Evolutionary conservation across 352 stramenopile species (phyloP).

Genomic region (Phytophthora fragariaefolia): DNA sequence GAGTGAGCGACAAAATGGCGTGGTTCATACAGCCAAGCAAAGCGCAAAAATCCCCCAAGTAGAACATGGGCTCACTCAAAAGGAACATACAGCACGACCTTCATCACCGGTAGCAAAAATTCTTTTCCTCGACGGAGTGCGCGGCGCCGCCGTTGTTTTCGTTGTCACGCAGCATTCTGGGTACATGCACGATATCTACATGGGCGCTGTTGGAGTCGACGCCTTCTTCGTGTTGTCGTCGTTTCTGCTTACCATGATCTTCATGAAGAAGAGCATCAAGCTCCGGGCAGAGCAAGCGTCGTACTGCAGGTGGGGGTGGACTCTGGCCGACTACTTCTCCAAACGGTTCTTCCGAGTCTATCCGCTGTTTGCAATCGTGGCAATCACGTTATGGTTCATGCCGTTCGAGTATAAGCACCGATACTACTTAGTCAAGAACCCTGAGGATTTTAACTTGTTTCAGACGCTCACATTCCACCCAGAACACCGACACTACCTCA

Average conservation of each 20-base stretch:
- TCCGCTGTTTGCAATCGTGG: constrained; percentile 4
- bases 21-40: no score
- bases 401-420: constrained; percentile 13
- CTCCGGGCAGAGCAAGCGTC: not conserved
- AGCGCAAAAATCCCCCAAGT: no score
- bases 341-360: constrained; percentile 17
- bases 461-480: not conserved
- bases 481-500: not conserved
- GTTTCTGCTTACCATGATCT: constrained; percentile 10
- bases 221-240: constrained; percentile 1
- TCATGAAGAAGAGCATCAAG: constrained; percentile 12
- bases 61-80: no score
- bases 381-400: constrained; percentile 14
- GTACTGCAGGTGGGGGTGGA: constrained; percentile 1
- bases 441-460: constrained; percentile 14
- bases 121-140: not conserved
- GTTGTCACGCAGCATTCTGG: not conserved
- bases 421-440: constrained; percentile 12
- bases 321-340: no score
- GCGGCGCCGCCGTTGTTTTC: constrained; percentile 6
- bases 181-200: not conserved
- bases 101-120: not conserved
- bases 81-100: not conserved
- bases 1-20: no score
- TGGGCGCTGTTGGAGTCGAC: not conserved